Evolutionary conservation across 2,329 filamentous ascomycete genomes (phyloP), one percentile per base, ranked within the genome.

Genomic region (Aspergillus intermedius): DNA sequence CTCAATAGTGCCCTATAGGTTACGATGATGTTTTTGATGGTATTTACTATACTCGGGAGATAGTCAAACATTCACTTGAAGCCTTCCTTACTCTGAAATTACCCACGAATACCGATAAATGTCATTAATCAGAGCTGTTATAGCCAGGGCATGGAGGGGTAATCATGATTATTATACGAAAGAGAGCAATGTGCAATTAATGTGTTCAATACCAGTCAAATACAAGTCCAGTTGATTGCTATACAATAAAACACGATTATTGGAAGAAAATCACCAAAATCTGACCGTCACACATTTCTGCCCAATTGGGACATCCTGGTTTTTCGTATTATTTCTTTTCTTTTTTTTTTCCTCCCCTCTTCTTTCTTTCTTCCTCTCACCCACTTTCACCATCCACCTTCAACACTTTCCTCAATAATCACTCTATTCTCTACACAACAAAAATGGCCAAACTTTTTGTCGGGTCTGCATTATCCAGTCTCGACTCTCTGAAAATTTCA

Each of bases 401-500:
- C 40, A 17, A 30, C 32, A 21, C 19, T 41, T 40, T 35, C 23
- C 37, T 22, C 19, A 22, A 41, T 41, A 34, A 22, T 44, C 32
- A 44, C 22, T 28, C 52, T 45, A 53, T 47, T 34, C n/a, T 41
- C 28, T 48, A 30, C 35, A 23, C 5, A 32, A 43, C 42, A 70
- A 76, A 62, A 55, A 95, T 95, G 91, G 85, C 90, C 52, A 96
- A 96, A 74, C 81, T 96, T 63, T 96, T 96, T 70, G 88, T 95
- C 71, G 90, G 90, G 90, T 95, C 79, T 76, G 86, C 63, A 44
- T 45, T 17, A 34, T 23, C 67, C 51, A 44, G 19, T 40, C 37
- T 19, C 17, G 10, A 7, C 47, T 45, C 28, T 53, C 47, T 52
- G 30, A 19, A 39, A 5, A 25, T 49, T 50, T 58, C 52, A 48